A percentile compares a stretch with the other conserved stretches of the same genome.
Evolutionary conservation across 345 rosid genomes (phyloP).

Genomic region (Cochlearia excelsa): DNA sequence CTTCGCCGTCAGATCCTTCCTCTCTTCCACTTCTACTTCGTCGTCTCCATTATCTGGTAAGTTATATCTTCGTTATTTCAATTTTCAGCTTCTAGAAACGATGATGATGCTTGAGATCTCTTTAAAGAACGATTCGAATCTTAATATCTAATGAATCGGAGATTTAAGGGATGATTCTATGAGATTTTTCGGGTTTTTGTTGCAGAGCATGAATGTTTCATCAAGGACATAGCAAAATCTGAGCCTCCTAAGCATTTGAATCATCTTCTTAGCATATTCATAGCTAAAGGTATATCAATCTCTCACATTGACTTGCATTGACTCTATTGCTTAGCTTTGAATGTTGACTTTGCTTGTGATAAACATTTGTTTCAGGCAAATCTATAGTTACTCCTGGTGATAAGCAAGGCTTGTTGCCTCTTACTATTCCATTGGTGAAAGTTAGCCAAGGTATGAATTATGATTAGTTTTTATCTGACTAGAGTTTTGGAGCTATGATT

Average conservation of each 20-base stretch:
- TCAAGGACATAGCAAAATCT: constrained; percentile 58
- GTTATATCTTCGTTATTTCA: not conserved
- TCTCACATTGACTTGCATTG: not conserved
- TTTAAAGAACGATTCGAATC: not conserved
- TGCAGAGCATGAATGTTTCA: constrained; percentile 58
- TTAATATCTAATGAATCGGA: not conserved
- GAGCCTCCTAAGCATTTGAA: constrained; percentile 64
- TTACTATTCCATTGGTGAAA: constrained; percentile 62
- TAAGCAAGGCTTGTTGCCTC: constrained; percentile 69
- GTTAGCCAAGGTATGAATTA: constrained; percentile 54
- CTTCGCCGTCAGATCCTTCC: constrained; percentile 38
- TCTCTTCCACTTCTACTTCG: constrained; percentile 38
- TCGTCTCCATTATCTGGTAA: constrained; percentile 44
- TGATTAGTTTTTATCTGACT: not conserved
- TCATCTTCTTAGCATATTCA: constrained; percentile 51
- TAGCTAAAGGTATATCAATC: constrained; percentile 50
- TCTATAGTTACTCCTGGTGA: constrained; percentile 69
- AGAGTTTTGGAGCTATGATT: constrained; percentile 12
- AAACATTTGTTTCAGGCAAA: constrained; percentile 46
- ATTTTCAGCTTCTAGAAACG: not conserved
- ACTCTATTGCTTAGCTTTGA: too few relatives aligned
- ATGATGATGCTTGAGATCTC: not conserved
- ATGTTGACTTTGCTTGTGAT: constrained; percentile 3
- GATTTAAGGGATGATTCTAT: constrained; percentile 1
- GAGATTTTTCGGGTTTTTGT: constrained; percentile 1